These are phyloP conservation scores for Bisporella sp. DNA, from an alignment of 2,329 filamentous ascomycete species.

Conservation along the genomic window DNA sequence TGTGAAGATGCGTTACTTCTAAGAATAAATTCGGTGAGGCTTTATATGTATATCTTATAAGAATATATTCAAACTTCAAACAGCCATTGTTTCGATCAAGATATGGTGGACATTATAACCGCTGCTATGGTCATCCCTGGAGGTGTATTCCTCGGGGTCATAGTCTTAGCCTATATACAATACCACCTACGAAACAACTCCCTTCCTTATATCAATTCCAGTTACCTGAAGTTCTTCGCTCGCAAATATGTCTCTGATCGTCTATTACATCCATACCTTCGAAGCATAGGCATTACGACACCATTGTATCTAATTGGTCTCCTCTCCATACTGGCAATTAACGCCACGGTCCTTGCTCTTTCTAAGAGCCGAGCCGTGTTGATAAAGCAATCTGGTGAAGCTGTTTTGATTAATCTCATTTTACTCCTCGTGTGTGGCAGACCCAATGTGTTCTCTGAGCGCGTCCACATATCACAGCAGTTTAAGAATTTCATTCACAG, in stretches of 20 bases:
- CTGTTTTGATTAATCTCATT: slow-evolving; percentile 12
- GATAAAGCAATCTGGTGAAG: slow-evolving; percentile 10
- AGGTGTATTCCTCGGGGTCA: slow-evolving; percentile 9
- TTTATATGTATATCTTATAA: slow-evolving; percentile 11
- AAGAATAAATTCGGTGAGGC: slow-evolving; percentile 11
- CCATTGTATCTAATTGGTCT: slow-evolving; percentile 10
- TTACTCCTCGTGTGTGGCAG: slow-evolving; percentile 8
- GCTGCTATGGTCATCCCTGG: slow-evolving; percentile 8
- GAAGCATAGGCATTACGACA: slow-evolving; percentile 8
- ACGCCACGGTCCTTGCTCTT: slow-evolving; percentile 8
- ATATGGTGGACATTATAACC: slow-evolving; percentile 9
- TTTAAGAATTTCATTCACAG: slow-evolving; percentile 10
- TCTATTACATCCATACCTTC: slow-evolving; percentile 9
- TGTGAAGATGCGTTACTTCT: slow-evolving; percentile 8
- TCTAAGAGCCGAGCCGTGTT: slow-evolving; percentile 8
- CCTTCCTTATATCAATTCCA: slow-evolving; percentile 9
- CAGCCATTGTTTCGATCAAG: slow-evolving; percentile 6
- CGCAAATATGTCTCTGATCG: slow-evolving; percentile 10
- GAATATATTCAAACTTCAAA: slow-evolving; percentile 11
- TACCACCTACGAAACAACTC: slow-evolving; percentile 11
- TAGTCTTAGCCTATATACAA: slow-evolving; percentile 11
- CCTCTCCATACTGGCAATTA: slow-evolving; percentile 11
- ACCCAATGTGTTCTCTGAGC: slow-evolving; percentile 10
- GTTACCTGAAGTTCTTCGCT: slow-evolving; percentile 10
- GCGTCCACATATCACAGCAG: slow-evolving; percentile 7